Base-by-base conservation (phyloP, 1,284 basidiomycete genomes). In the Malassezia japonica region DNA sequence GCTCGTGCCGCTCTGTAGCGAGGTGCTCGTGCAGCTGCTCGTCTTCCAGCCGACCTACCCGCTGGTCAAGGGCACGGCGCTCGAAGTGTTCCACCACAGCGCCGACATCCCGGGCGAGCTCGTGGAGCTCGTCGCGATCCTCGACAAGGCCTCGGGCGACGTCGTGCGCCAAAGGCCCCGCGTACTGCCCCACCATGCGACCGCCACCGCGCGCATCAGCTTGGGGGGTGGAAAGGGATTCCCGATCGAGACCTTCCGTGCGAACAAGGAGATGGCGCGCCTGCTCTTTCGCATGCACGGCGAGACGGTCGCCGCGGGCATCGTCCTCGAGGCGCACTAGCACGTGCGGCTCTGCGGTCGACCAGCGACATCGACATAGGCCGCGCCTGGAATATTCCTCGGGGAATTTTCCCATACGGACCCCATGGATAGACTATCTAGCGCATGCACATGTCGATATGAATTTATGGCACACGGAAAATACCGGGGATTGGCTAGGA, bases 191-290 rank as follows among this genome's bases (percentile, higher is more conserved):
- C 92, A 87, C 67, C 82, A 83, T 23, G 76, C 75, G 2, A 88
- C 89, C 2, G 92, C 91, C 7, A 82, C 87, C 59, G 83, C 96
- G 0, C 82, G 87, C 64, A 82, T 99, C 44, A 46, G 32, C 13
- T 51, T 72, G 18, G 62, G 61, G 12, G 47, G 46, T 36, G 63
- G 65, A 1, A 48, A 49, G 3, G 64, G 63, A 9, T 56, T 59
- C 24, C 64, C 68, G 20, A 45, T 72, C 27, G 92, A 98, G 71
- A 80, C 85, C 1, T 92, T 92, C 57, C 75, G 82, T 3, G 77
- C 77, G n/a, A 96, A 90, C 76, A 96, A 96, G 75, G 88, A 94
- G 59, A 94, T 98, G 92, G 91, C 91, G 0, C 78, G 92, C 35
- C 81, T 98, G 39, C 74, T 98, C 46, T 78, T 98, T 55, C 78